Conservation (phyloP, 1,284 basidiomycete species). For the Rhodotorula sp. region DNA sequence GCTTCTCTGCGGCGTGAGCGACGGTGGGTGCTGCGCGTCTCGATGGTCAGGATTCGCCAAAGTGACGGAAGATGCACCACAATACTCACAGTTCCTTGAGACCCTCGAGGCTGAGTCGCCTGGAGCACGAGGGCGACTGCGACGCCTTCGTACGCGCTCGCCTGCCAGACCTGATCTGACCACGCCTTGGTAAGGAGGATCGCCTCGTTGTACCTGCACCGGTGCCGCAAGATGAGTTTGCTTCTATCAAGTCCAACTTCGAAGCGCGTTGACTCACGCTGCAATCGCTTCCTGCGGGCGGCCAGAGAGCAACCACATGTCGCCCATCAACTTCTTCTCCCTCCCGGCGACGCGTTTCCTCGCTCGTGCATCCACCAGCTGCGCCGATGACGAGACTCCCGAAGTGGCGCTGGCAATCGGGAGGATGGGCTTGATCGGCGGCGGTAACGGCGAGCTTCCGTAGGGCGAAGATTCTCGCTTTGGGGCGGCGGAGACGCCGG, state of each 20-base stretch:
- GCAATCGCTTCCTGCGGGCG: constrained; percentile 72
- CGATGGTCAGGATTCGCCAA: neutral
- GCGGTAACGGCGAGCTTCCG: neutral
- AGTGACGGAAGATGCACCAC: rapidly evolving
- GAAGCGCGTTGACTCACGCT: constrained; percentile 58
- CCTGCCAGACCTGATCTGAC: constrained; percentile 81
- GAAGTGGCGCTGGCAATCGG: neutral
- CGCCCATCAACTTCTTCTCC: constrained; percentile 81
- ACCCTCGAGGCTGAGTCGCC: constrained; percentile 19
- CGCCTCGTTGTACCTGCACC: constrained; percentile 76
- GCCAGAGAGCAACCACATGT: constrained; percentile 81
- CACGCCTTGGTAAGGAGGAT: constrained; percentile 66
- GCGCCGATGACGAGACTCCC: neutral
- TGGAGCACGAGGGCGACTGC: constrained; percentile 51
- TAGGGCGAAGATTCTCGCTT: constrained; percentile 36
- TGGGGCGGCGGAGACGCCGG: constrained; percentile 26
- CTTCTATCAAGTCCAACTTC: rapidly evolving
- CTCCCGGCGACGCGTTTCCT: constrained; percentile 55
- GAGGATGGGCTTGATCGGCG: neutral
- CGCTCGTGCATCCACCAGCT: constrained; percentile 33
- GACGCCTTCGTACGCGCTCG: constrained; percentile 76
- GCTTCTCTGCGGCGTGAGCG: constrained; percentile 7
- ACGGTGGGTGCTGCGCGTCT: constrained; percentile 5
- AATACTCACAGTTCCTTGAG: constrained; percentile 7
- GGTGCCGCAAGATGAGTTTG: neutral